A percentile compares a stretch with the other conserved stretches of the same genome.
Evolutionary conservation across 2,329 filamentous ascomycete species (phyloP).

Genomic region (Ophiosphaerella narmari): DNA sequence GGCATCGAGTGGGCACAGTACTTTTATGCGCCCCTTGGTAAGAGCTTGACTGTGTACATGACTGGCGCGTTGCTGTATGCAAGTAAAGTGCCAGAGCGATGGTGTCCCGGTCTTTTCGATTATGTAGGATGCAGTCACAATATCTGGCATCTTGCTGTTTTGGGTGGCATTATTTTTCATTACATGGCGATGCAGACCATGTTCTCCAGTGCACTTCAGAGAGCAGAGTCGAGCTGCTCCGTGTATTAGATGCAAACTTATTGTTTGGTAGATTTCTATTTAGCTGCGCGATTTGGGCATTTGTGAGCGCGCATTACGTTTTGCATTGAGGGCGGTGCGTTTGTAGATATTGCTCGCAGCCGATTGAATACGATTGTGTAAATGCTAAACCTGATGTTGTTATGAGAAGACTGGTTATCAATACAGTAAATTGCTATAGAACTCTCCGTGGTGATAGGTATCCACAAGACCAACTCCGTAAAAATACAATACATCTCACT

Average conservation of each 20-base stretch:
- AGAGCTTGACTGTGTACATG: constrained; percentile 86
- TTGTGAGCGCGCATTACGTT: constrained; percentile 5
- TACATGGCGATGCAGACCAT: constrained; percentile 96
- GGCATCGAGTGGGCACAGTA: constrained; percentile 80
- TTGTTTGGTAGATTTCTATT: constrained; percentile 1
- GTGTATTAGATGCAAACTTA: constrained; percentile 23
- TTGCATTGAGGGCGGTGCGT: constrained; percentile 3
- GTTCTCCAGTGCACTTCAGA: constrained; percentile 64
- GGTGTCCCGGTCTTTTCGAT: constrained; percentile 91
- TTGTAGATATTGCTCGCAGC: not conserved
- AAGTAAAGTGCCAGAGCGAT: constrained; percentile 89
- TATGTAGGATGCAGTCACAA: constrained; percentile 96
- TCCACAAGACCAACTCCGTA: not conserved
- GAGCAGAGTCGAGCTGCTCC: constrained; percentile 42
- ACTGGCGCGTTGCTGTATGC: constrained; percentile 85
- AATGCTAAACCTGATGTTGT: too few species aligned
- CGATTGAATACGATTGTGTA: too few species aligned
- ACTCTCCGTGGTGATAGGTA: too few species aligned
- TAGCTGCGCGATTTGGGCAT: constrained; percentile 1
- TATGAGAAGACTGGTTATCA: not conserved
- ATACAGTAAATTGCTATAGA: too few species aligned
- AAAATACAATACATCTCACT: not conserved
- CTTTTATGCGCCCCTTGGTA: constrained; percentile 86
- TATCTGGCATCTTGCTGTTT: constrained; percentile 92
- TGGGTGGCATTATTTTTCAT: constrained; percentile 96